Evolutionary conservation across 352 stramenopile genomes (phyloP).

Genomic region (Phytopythium oedochilum): DNA sequence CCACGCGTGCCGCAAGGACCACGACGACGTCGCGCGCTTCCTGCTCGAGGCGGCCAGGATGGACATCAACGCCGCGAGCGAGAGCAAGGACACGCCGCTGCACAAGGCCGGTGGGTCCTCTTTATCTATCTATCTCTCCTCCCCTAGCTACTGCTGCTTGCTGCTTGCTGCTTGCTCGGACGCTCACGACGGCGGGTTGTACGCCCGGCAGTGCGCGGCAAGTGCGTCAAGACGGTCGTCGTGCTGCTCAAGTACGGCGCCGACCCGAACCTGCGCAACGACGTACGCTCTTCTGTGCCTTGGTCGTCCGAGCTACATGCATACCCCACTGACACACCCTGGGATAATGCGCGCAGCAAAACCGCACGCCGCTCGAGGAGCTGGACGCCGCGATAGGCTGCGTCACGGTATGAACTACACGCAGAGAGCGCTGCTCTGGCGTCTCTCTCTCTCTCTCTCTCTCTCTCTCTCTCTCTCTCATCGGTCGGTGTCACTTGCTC

Average conservation of each 20-base stretch:
- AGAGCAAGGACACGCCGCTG: conserved; percentile 70
- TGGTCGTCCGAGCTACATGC: too few relatives aligned
- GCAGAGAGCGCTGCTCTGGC: too few relatives aligned
- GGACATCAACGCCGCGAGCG: conserved; percentile 51
- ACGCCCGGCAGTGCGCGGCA: conserved; percentile 23
- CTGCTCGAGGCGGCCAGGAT: conserved; percentile 41
- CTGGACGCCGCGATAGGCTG: conserved; percentile 25
- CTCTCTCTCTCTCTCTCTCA: too few relatives aligned
- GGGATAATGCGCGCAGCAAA: conserved; percentile 46
- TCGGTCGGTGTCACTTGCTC: too few relatives aligned
- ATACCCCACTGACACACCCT: too few relatives aligned
- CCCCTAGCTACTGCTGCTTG: too few relatives aligned
- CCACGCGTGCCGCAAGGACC: conserved; percentile 72
- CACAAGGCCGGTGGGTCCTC: conserved; percentile 66
- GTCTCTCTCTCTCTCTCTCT: too few relatives aligned
- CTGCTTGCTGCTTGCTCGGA: too few relatives aligned
- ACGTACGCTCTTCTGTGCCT: conserved; percentile 18
- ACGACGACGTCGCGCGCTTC: conserved; percentile 54
- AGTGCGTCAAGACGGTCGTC: conserved; percentile 51
- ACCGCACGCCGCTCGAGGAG: conserved; percentile 59
- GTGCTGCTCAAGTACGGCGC: conserved; percentile 58
- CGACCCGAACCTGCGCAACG: conserved; percentile 52
- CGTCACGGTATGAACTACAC: conserved; percentile 20
- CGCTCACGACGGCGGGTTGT: neutral
- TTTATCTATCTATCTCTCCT: neutral